Evolutionary conservation across 179 eudicot genomes (phyloP).

Genomic region (Vitellaria paradoxa): DNA sequence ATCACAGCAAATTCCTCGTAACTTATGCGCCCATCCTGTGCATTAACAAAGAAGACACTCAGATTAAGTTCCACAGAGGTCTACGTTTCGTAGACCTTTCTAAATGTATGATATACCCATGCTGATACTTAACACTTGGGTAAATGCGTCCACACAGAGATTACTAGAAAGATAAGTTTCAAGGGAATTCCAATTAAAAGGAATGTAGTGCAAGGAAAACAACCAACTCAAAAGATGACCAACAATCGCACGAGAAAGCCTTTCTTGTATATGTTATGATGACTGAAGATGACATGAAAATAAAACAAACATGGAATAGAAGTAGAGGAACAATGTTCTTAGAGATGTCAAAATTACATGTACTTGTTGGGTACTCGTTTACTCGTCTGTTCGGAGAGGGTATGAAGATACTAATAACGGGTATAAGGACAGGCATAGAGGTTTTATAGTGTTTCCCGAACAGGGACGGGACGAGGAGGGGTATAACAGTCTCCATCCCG

Average conservation of each 20-base stretch:
- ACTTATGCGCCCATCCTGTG: slow-evolving; percentile 74
- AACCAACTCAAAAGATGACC: background rate
- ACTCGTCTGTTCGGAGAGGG: too few species aligned
- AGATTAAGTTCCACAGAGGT: background rate
- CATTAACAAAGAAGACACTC: background rate
- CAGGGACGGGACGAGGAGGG: too few species aligned
- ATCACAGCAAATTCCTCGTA: slow-evolving; percentile 64
- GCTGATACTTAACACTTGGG: too few species aligned
- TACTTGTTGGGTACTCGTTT: too few species aligned
- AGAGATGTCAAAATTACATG: too few species aligned
- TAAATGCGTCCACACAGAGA: background rate
- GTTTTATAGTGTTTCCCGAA: too few species aligned
- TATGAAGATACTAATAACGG: too few species aligned
- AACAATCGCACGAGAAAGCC: background rate
- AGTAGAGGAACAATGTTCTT: background rate
- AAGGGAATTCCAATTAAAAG: background rate
- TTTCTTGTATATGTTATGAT: background rate
- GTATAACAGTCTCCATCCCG: too few species aligned
- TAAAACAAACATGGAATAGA: background rate
- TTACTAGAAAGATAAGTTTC: background rate
- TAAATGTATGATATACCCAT: too few species aligned
- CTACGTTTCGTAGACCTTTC: too few species aligned
- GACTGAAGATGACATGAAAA: background rate
- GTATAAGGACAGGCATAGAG: too few species aligned
- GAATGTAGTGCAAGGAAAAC: background rate